Evolutionary conservation across 2,329 filamentous ascomycete genomes (phyloP).

Genomic region (Fusarium sp.): DNA sequence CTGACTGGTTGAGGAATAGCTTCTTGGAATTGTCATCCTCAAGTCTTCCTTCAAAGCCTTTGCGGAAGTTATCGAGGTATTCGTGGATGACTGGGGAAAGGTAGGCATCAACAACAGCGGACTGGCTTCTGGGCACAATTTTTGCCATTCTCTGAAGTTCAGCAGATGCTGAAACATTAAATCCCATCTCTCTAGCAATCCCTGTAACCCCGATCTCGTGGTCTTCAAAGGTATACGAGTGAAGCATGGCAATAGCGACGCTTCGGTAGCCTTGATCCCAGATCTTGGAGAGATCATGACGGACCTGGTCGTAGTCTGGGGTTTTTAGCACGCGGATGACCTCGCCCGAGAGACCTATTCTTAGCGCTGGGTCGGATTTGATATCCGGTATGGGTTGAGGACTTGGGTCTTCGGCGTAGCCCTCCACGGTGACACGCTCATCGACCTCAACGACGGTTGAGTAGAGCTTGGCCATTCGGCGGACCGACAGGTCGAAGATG

Average conservation of each 20-base stretch:
- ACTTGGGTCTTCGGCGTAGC: conserved; percentile 81
- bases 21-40: conserved; percentile 47
- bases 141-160: conserved; percentile 59
- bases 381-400: no score
- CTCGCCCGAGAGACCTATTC: conserved; percentile 76
- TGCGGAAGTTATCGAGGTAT: conserved; percentile 53
- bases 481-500: conserved; percentile 79
- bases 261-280: conserved; percentile 70
- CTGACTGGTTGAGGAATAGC: conserved; percentile 49
- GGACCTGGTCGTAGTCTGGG: conserved; percentile 67
- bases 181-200: conserved; percentile 58
- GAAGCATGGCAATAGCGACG: conserved; percentile 74
- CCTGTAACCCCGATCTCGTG: conserved; percentile 61
- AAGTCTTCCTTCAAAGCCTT: conserved; percentile 44
- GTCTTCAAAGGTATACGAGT: conserved; percentile 74
- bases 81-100: conserved; percentile 56
- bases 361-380: conserved; percentile 67
- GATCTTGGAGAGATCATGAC: conserved; percentile 69
- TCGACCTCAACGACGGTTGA: conserved; percentile 78
- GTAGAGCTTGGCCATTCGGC: conserved; percentile 76
- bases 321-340: conserved; percentile 74
- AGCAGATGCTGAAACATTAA: conserved; percentile 55
- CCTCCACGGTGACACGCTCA: conserved; percentile 79
- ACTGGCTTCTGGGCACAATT: conserved; percentile 57
- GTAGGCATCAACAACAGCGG: conserved; percentile 59